phyloP scores from a whole-genome alignment of 345 rosid species.

The Arabis hirsuta region DNA sequence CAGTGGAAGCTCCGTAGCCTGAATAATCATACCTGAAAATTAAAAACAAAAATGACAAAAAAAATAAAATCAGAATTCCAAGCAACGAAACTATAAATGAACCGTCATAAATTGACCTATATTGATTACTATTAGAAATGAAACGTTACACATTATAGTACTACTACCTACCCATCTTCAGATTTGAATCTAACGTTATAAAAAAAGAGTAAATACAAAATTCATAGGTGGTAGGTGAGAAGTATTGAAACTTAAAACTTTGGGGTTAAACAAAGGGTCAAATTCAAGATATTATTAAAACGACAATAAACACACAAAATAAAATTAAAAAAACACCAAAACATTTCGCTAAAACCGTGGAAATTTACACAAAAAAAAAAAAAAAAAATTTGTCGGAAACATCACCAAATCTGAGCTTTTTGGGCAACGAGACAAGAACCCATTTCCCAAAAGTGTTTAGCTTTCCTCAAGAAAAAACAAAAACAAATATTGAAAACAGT shows the following conservation, averaged over 20 bases:
- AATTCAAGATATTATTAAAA: conserved; percentile 10
- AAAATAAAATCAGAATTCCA: conserved; percentile 7
- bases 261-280: conserved; percentile 24
- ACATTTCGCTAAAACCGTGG: conserved; percentile 17
- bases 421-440: conserved; percentile 42
- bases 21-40: conserved; percentile 93
- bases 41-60: not conserved
- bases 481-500: not conserved
- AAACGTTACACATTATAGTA: conserved; percentile 4
- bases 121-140: conserved; percentile 11
- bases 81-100: conserved; percentile 10
- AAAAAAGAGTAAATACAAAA: conserved; percentile 23
- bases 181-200: conserved; percentile 28
- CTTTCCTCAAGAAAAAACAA: conserved; percentile 39
- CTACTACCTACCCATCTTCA: conserved; percentile 23
- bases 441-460: conserved; percentile 44
- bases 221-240: conserved; percentile 40
- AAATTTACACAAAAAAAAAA: not conserved
- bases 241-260: conserved; percentile 1
- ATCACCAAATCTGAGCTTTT: conserved; percentile 45
- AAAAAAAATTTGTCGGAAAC: conserved; percentile 39
- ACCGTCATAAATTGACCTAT: conserved; percentile 18
- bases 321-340: conserved; percentile 3
- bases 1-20: conserved; percentile 96
- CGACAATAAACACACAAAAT: conserved; percentile 10